Percentiles rank a stretch among this genome's conserved stretches.
Evolutionary conservation across 164 flowering plant species (phyloP).

Genomic region (Pachysandra terminalis): DNA sequence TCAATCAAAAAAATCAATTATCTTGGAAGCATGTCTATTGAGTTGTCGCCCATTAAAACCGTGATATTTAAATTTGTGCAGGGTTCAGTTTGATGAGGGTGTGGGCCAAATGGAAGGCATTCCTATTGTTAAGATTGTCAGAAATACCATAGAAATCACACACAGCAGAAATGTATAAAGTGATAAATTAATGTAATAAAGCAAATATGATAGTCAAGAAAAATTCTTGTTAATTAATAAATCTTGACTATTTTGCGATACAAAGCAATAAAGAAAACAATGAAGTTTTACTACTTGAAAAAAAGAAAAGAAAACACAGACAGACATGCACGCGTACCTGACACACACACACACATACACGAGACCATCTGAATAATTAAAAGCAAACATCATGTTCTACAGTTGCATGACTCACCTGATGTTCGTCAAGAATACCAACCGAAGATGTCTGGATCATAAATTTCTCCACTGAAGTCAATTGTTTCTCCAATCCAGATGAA

Average conservation of each 20-base stretch:
- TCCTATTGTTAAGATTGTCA: not conserved
- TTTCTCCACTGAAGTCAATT: conserved; percentile 20
- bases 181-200: no score
- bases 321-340: no score
- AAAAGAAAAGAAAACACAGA: no score
- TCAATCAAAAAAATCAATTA: not conserved
- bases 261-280: no score
- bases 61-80: not conserved
- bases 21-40: not conserved
- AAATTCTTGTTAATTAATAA: no score
- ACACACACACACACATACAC: not conserved
- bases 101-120: not conserved
- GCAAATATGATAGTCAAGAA: no score
- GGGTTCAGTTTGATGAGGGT: not conserved
- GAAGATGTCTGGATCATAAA: conserved; percentile 21
- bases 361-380: not conserved
- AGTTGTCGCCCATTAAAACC: not conserved
- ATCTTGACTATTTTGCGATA: no score
- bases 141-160: not conserved
- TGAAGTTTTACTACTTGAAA: no score
- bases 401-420: conserved; percentile 29
- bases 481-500: conserved; percentile 17
- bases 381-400: not conserved
- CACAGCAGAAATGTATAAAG: not conserved
- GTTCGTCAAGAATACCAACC: conserved; percentile 21